Conservation (phyloP, 139 green algal species). For the Tetradesmus obliquus region DNA sequence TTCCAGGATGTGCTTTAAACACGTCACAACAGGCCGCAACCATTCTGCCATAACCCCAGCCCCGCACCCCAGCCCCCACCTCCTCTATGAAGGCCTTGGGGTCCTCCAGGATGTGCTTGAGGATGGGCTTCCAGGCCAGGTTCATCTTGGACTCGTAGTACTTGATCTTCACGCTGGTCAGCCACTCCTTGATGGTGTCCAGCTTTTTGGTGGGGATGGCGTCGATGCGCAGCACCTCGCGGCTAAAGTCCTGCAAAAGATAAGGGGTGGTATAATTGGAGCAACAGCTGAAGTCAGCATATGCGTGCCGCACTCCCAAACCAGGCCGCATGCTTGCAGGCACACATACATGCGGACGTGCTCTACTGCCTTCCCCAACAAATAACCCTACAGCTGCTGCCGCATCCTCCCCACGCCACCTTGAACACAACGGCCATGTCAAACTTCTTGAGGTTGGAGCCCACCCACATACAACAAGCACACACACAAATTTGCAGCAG, state of each 20-base stretch:
- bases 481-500: background rate
- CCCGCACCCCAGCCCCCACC: background rate
- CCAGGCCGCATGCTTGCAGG: background rate
- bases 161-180: conserved; percentile 93
- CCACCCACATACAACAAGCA: conserved; percentile 67
- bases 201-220: conserved; percentile 90
- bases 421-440: conserved; percentile 99
- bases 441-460: conserved; percentile 99
- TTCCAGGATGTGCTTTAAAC: conserved; percentile 84
- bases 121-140: conserved; percentile 98
- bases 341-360: background rate
- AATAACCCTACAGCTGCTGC: no score
- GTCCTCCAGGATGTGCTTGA: conserved; percentile 89
- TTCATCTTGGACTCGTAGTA: conserved; percentile 99
- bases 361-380: no score
- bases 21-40: background rate
- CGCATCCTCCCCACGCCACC: conserved; percentile 43
- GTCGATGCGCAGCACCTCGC: conserved; percentile 85
- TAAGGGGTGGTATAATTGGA: background rate
- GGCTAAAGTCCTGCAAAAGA: conserved; percentile 53
- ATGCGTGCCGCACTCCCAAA: background rate
- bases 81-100: conserved; percentile 42
- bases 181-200: conserved; percentile 96
- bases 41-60: background rate
- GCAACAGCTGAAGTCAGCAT: background rate